These are phyloP conservation scores for Bonia amplexicaulis DNA, from an alignment of 176 grass and related monocot genomes.

Conservation along the genomic window DNA sequence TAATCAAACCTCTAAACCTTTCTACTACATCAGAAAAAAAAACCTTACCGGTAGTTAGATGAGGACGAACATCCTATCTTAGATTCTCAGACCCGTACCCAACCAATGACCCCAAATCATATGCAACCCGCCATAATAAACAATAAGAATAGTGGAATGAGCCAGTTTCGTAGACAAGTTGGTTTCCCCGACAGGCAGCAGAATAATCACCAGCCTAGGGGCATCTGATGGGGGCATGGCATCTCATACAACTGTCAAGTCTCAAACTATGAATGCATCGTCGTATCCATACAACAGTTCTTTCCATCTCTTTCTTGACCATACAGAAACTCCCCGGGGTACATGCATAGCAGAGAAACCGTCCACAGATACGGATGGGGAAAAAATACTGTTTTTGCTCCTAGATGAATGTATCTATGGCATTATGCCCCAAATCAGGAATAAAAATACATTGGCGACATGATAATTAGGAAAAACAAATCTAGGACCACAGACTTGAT, in stretches of 20 bases:
- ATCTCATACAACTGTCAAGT: background rate
- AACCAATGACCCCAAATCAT: background rate
- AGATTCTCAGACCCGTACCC: too few relatives aligned
- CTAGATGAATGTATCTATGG: conserved; percentile 28
- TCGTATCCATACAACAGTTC: background rate
- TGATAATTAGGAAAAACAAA: conserved; percentile 16
- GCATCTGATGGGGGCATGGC: background rate
- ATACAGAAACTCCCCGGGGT: background rate
- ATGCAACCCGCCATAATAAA: background rate
- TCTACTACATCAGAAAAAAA: too few relatives aligned
- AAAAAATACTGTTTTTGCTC: background rate
- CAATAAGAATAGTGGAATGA: too few relatives aligned
- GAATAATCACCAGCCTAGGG: background rate
- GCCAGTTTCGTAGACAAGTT: background rate
- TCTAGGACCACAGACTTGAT: conserved; percentile 29
- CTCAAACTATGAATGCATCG: background rate
- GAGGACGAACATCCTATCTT: too few relatives aligned
- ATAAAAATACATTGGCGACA: conserved; percentile 38
- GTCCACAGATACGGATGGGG: background rate
- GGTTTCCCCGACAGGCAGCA: background rate
- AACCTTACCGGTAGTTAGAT: rapidly evolving
- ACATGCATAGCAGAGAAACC: background rate
- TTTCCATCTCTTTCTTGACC: background rate
- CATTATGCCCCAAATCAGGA: conserved; percentile 40
- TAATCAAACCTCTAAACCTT: too few relatives aligned